Evolutionary conservation across 805 yeast species (phyloP), one percentile per base, ranked within the genome.

Genomic region (Saturnispora dispora): DNA sequence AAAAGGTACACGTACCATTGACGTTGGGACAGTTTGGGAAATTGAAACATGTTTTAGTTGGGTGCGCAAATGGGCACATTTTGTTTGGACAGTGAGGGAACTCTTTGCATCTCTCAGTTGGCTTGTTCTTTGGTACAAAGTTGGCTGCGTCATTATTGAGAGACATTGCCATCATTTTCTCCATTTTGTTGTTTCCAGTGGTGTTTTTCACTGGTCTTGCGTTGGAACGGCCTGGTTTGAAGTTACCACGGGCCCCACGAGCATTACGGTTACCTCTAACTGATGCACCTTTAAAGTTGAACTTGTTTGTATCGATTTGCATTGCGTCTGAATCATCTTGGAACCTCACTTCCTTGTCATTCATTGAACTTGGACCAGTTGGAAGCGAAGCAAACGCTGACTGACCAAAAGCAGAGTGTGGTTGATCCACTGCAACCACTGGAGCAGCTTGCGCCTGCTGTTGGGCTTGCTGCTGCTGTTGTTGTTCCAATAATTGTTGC

Each of bases 1-100:
- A 70, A 60, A 71, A 87, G 57, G 79, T 82, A 69, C 96, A 88
- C 0, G 93, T 85, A 10, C 95, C 95, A 35, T 85, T 82, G 3
- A 83, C 77, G 59, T 84, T 83, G 25, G 87, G 76, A 69, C 96
- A 88, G 59, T 82, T 77, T 52, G 93, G 93, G 64, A 74, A 87
- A 6, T 79, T 79, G 67, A 76, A 78, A 66, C 96, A 88, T 6
- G 73, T 72, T 59, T 78, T 85, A 1, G 88, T 79, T 22, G 96
- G 96, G 68, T 89, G 96, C 3, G 88, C 79, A 62, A 77, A 82
- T 41, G 74, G 76, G 66, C 96, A 89, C 48, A 79, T 79, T 63
- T 74, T 80, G 50, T 71, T 61, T 13, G 76, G 74, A 68, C 93
- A 85, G 63, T 82, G 78, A 44, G 95, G 95, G 63, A 82, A 84